Conservation (phyloP, 495 filamentous ascomycete species). For the Daldinia decipiens region DNA sequence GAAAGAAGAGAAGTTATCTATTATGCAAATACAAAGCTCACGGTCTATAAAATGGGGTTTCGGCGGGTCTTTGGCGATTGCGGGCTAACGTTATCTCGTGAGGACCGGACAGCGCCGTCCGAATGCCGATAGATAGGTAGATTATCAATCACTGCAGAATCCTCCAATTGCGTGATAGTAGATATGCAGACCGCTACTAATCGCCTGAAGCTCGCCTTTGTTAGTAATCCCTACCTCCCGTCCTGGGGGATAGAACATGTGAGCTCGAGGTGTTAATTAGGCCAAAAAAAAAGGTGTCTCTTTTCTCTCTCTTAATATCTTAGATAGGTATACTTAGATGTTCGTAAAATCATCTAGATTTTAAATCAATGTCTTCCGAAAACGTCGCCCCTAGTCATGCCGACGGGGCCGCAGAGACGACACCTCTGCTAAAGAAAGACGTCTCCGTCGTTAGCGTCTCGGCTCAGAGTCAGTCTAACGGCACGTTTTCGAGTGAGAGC, state of each 20-base stretch:
- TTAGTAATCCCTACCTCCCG: not conserved
- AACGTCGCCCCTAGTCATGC: slow-evolving; percentile 6
- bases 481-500: slow-evolving; percentile 31
- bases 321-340: no score
- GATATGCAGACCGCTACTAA: slow-evolving; percentile 22
- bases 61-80: not conserved
- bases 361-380: slow-evolving; percentile 21
- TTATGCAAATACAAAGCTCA: not conserved
- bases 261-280: not conserved
- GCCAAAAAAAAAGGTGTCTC: not conserved
- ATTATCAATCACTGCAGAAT: slow-evolving; percentile 13
- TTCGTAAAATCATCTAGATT: not conserved
- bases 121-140: slow-evolving; percentile 9
- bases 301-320: not conserved
- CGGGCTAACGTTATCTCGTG: not conserved
- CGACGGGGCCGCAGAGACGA: slow-evolving; percentile 38
- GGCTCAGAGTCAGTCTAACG: slow-evolving; percentile 20
- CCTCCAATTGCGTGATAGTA: slow-evolving; percentile 26
- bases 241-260: not conserved
- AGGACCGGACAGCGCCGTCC: not conserved
- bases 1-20: not conserved
- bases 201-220: not conserved
- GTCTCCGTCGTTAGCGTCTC: slow-evolving; percentile 23
- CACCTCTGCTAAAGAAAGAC: slow-evolving; percentile 38
- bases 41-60: not conserved